phyloP scores from a whole-genome alignment of 106 monocot genomes.

The Alisma plantagoaquatica region DNA sequence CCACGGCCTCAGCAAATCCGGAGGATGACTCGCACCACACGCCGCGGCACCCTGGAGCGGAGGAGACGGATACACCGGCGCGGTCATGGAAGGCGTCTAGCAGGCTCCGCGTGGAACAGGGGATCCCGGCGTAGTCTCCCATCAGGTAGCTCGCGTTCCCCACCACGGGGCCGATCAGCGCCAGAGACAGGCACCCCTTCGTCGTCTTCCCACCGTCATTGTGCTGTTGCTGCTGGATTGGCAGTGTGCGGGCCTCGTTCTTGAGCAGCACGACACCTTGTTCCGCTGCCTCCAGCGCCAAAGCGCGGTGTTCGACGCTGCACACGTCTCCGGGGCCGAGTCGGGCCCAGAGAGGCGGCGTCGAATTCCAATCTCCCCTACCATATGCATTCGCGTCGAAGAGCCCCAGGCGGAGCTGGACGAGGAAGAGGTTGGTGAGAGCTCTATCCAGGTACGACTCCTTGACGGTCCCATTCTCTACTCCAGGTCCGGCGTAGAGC shows the following conservation, averaged over 20 bases:
- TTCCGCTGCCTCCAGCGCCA: constrained; percentile 63
- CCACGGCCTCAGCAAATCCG: constrained; percentile 48
- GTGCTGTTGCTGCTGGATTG: constrained; percentile 16
- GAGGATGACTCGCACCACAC: constrained; percentile 27
- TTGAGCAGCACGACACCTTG: constrained; percentile 70
- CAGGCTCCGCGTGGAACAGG: constrained; percentile 46
- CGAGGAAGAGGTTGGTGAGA: constrained; percentile 71
- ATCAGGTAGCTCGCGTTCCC: constrained; percentile 35
- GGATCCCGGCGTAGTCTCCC: constrained; percentile 66
- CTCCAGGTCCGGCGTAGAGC: constrained; percentile 37
- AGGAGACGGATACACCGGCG: constrained; percentile 17
- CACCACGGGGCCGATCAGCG: constrained; percentile 68
- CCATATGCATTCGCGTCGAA: too few relatives aligned
- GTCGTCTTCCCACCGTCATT: constrained; percentile 10
- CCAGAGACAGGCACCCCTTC: constrained; percentile 39
- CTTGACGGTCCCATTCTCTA: constrained; percentile 41
- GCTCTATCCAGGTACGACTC: constrained; percentile 70
- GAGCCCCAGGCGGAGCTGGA: constrained; percentile 63
- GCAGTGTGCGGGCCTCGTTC: constrained; percentile 34
- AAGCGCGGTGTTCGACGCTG: constrained; percentile 33
- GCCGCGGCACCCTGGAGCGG: constrained; percentile 41
- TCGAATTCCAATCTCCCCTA: constrained; percentile 15
- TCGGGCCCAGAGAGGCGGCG: constrained; percentile 28
- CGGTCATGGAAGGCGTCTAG: constrained; percentile 47
- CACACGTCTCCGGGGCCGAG: constrained; percentile 61